Evolutionary conservation across 495 filamentous ascomycete species (phyloP).

Genomic region (Penicillium chermesinum): DNA sequence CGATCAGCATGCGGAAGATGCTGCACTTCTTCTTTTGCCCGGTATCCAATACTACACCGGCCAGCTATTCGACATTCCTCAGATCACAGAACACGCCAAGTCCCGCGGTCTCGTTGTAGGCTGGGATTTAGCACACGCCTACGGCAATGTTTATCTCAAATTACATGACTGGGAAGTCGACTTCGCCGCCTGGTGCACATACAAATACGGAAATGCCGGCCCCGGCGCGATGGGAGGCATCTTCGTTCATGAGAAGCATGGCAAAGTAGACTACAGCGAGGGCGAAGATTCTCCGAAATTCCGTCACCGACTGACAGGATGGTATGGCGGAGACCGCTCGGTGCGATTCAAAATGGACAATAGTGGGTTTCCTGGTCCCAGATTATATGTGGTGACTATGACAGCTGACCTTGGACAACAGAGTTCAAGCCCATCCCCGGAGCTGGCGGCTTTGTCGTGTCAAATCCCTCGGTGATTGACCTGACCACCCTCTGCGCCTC

Average conservation of each 20-base stretch:
- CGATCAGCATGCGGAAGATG: conserved; percentile 63
- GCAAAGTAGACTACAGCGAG: conserved; percentile 45
- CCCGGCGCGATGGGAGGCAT: conserved; percentile 82
- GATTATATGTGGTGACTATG: too few species aligned
- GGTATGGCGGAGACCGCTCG: conserved; percentile 82
- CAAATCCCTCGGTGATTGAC: conserved; percentile 57
- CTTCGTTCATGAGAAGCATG: conserved; percentile 78
- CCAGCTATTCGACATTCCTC: conserved; percentile 80
- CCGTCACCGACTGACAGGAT: conserved; percentile 64
- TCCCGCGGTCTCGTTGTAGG: conserved; percentile 71
- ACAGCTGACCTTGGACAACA: conserved; percentile 17
- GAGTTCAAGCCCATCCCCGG: conserved; percentile 69
- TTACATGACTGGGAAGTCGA: conserved; percentile 94
- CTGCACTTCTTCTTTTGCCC: conserved; percentile 78
- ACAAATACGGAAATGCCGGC: conserved; percentile 93
- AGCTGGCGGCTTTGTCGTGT: conserved; percentile 56
- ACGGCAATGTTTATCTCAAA: conserved; percentile 77
- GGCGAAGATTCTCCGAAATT: conserved; percentile 42
- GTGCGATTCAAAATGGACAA: conserved; percentile 78
- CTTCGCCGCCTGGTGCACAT: conserved; percentile 91
- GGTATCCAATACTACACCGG: conserved; percentile 97
- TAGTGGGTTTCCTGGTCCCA: conserved; percentile 25
- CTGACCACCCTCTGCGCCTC: conserved; percentile 63
- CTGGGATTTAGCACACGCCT: conserved; percentile 94
- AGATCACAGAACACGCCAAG: conserved; percentile 77